phyloP scores from a whole-genome alignment of 2,329 filamentous ascomycete species.

The Monosporascus ibericus region DNA sequence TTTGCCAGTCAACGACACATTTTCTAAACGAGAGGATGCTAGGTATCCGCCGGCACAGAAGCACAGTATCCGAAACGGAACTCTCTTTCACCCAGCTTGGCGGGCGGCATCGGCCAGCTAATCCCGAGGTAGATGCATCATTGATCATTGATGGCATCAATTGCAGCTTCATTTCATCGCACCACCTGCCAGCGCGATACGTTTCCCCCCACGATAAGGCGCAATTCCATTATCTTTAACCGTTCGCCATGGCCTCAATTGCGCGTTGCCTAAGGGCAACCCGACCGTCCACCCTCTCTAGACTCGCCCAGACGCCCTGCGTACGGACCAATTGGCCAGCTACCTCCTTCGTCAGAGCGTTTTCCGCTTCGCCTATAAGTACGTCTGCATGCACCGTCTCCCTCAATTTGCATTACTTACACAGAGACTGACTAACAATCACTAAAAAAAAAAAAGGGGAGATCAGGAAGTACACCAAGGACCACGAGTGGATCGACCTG shows the following conservation, averaged over 20 bases:
- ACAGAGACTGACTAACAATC: not conserved
- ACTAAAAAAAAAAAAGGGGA: slow-evolving; percentile 40
- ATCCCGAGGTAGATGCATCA: too few species aligned
- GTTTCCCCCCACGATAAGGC: not conserved
- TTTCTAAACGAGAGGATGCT: too few species aligned
- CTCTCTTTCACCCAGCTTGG: too few species aligned
- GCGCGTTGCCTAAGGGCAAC: slow-evolving; percentile 47
- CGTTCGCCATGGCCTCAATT: slow-evolving; percentile 45
- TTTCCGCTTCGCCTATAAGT: slow-evolving; percentile 41
- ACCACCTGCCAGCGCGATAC: not conserved
- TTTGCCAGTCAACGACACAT: too few species aligned
- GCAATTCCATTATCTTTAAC: not conserved
- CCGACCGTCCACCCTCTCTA: slow-evolving; percentile 39
- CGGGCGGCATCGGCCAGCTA: too few species aligned
- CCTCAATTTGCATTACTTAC: too few species aligned
- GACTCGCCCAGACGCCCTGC: slow-evolving; percentile 28
- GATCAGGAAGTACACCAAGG: slow-evolving; percentile 85
- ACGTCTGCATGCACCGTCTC: slow-evolving; percentile 8
- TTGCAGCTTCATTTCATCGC: too few species aligned
- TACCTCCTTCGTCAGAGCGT: slow-evolving; percentile 34
- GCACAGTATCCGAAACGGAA: too few species aligned
- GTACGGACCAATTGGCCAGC: slow-evolving; percentile 29
- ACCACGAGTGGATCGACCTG: slow-evolving; percentile 97
- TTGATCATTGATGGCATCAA: too few species aligned
- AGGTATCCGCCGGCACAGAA: too few species aligned